Percentiles rank a stretch among this genome's conserved stretches.
Evolutionary conservation across 1,139 yeast species (phyloP).

Genomic region (Yamadazyma triangularis): DNA sequence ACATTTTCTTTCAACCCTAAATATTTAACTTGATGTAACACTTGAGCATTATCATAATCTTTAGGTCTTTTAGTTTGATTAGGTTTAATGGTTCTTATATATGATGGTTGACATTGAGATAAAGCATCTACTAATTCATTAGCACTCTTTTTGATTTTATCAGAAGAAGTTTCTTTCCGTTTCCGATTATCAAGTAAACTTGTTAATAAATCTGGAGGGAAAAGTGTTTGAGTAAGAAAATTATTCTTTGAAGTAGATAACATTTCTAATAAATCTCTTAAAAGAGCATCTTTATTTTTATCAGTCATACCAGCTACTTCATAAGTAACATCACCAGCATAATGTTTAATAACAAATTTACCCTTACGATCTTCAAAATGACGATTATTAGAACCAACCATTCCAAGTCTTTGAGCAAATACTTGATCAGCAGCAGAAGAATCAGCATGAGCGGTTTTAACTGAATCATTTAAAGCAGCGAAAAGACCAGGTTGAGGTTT

Average conservation of each 20-base stretch:
- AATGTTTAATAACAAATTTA: constrained; percentile 89
- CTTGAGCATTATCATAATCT: constrained; percentile 87
- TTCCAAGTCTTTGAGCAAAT: constrained; percentile 84
- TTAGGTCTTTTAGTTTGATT: constrained; percentile 88
- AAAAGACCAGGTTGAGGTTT: constrained; percentile 93
- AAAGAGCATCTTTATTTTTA: constrained; percentile 91
- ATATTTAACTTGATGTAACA: constrained; percentile 92
- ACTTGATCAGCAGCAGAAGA: constrained; percentile 96
- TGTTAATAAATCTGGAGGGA: constrained; percentile 62
- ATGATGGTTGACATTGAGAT: constrained; percentile 87
- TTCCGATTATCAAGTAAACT: constrained; percentile 69
- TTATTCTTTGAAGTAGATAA: constrained; percentile 66
- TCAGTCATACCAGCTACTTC: constrained; percentile 92
- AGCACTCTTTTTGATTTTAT: constrained; percentile 89
- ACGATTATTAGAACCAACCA: constrained; percentile 72
- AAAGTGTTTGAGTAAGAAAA: constrained; percentile 58
- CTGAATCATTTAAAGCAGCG: constrained; percentile 94
- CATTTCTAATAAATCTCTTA: constrained; percentile 80
- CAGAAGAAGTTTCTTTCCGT: constrained; percentile 97
- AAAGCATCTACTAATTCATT: constrained; percentile 85
- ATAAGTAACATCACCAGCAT: constrained; percentile 97
- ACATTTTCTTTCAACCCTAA: constrained; percentile 96
- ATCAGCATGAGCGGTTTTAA: constrained; percentile 98
- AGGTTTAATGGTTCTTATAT: constrained; percentile 97
- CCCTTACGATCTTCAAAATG: constrained; percentile 88